These are phyloP conservation scores for Botrytis tulipae DNA, from an alignment of 2,329 filamentous ascomycete species.

Conservation along the genomic window DNA sequence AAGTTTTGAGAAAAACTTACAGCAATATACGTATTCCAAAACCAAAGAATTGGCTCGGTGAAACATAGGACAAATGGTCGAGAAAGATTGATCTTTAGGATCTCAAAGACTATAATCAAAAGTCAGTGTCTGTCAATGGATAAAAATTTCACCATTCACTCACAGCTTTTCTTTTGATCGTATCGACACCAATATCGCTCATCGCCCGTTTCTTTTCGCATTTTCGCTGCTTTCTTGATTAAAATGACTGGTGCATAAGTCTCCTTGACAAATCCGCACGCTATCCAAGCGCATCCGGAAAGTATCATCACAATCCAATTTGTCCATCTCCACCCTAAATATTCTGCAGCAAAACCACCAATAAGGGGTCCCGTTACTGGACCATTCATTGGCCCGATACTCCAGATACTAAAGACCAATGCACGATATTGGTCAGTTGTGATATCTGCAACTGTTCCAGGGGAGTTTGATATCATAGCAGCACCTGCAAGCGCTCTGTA, in stretches of 20 bases:
- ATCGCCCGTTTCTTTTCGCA: slow-evolving; percentile 68
- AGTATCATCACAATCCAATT: slow-evolving; percentile 79
- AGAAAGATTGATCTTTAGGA: slow-evolving; percentile 73
- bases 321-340: slow-evolving; percentile 84
- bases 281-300: slow-evolving; percentile 57
- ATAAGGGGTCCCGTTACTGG: slow-evolving; percentile 65
- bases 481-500: slow-evolving; percentile 64
- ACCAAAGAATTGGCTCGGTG: slow-evolving; percentile 78
- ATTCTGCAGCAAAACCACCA: slow-evolving; percentile 75
- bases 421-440: slow-evolving; percentile 77
- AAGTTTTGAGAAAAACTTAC: slow-evolving; percentile 26
- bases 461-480: slow-evolving; percentile 79
- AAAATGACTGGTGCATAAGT: slow-evolving; percentile 74
- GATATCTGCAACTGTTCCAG: slow-evolving; percentile 80
- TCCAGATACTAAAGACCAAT: slow-evolving; percentile 80
- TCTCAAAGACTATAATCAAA: slow-evolving; percentile 54
- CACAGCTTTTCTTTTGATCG: slow-evolving; percentile 23
- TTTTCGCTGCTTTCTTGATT: slow-evolving; percentile 60
- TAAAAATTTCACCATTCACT: background rate
- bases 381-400: slow-evolving; percentile 80
- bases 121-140: slow-evolving; percentile 10
- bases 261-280: slow-evolving; percentile 64
- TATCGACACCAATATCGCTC: slow-evolving; percentile 76
- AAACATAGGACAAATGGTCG: slow-evolving; percentile 75
- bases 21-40: slow-evolving; percentile 67